These are phyloP conservation scores for Byssothecium circinans DNA, from an alignment of 2,329 filamentous ascomycete species.

Conservation along the genomic window DNA sequence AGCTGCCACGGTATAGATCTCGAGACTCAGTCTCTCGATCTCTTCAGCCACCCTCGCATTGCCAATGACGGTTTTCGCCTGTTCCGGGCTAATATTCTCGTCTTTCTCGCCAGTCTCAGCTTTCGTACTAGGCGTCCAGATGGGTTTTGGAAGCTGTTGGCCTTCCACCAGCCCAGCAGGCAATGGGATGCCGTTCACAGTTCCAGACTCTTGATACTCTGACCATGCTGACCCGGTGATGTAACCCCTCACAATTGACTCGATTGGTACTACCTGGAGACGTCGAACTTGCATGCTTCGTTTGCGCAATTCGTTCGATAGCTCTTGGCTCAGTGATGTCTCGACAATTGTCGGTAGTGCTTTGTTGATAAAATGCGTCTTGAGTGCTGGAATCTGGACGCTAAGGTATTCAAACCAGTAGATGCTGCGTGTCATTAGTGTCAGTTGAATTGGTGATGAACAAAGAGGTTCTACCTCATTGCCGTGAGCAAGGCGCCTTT, in stretches of 20 bases:
- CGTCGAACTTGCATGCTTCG: constrained; percentile 78
- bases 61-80: constrained; percentile 60
- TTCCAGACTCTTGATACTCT: constrained; percentile 73
- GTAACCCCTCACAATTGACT: constrained; percentile 87
- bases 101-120: constrained; percentile 77
- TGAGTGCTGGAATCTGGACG: constrained; percentile 58
- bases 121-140: constrained; percentile 85
- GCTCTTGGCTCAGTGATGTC: constrained; percentile 11
- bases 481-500: constrained; percentile 70
- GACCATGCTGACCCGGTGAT: constrained; percentile 83
- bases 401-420: constrained; percentile 69
- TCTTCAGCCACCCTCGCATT: constrained; percentile 65
- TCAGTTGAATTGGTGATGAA: not conserved
- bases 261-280: constrained; percentile 74
- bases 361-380: constrained; percentile 65
- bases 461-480: constrained; percentile 51
- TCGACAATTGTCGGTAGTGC: constrained; percentile 57
- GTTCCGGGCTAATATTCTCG: constrained; percentile 78
- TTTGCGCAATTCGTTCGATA: constrained; percentile 55
- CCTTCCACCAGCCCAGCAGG: constrained; percentile 70
- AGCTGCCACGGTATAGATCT: constrained; percentile 65
- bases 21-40: constrained; percentile 66
- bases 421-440: constrained; percentile 30
- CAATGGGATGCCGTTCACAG: constrained; percentile 75
- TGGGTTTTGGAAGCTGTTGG: constrained; percentile 66